Evolutionary conservation across 2,329 filamentous ascomycete species (phyloP).

Genomic region (Fonsecaea multimorphosa): DNA sequence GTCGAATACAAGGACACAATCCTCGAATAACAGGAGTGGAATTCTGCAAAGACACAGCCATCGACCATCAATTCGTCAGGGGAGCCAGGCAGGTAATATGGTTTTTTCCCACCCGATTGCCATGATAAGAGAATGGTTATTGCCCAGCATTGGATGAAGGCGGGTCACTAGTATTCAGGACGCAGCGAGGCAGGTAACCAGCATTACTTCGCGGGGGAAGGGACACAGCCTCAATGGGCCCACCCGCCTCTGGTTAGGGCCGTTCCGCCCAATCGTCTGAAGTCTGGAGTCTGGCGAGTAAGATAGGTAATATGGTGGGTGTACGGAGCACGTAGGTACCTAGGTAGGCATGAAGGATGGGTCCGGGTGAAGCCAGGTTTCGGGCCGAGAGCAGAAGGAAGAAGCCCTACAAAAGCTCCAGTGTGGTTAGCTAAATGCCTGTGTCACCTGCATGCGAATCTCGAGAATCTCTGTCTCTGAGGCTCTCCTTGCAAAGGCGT

Average conservation of each 20-base stretch:
- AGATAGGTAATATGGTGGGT: not conserved
- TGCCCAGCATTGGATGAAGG: not conserved
- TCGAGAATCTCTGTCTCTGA: not conserved
- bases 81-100: not conserved
- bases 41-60: slow-evolving; percentile 6
- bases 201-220: too few species aligned
- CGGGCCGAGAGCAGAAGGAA: not conserved
- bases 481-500: not conserved
- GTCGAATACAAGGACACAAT: slow-evolving; percentile 2
- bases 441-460: not conserved
- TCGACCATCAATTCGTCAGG: not conserved
- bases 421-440: not conserved
- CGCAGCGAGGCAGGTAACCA: too few species aligned
- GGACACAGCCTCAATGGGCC: not conserved
- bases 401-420: not conserved
- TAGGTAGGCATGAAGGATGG: not conserved
- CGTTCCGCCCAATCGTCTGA: slow-evolving; percentile 5
- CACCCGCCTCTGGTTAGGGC: not conserved
- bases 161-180: not conserved
- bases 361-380: not conserved
- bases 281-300: not conserved
- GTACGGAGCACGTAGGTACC: not conserved
- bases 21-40: slow-evolving; percentile 4
- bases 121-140: not conserved
- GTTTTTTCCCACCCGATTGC: not conserved